Conservation (phyloP, 331 rosid species). For the Malus hybrid region DNA sequence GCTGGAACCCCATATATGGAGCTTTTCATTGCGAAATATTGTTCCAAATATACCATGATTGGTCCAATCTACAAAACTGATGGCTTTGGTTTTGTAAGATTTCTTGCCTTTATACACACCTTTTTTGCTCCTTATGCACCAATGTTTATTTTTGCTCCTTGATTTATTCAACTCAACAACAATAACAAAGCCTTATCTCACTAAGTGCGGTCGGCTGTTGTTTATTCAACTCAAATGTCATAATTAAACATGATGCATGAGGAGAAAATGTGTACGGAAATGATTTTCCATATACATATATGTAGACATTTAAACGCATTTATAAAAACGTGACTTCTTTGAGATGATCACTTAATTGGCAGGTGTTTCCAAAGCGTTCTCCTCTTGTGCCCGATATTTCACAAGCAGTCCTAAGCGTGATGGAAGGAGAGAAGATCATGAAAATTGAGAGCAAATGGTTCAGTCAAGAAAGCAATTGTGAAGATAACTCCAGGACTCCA, state of each 20-base stretch:
- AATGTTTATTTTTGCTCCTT: no score
- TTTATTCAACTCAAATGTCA: no score
- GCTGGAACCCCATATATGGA: conserved; percentile 40
- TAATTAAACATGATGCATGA: no score
- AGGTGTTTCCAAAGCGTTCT: no score
- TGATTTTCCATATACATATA: no score
- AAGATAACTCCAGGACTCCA: conserved; percentile 13
- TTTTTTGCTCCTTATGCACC: no score
- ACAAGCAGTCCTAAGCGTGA: conserved; percentile 38
- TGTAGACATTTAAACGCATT: no score
- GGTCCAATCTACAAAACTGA: conserved; percentile 18
- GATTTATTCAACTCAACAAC: no score
- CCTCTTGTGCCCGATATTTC: conserved; percentile 48
- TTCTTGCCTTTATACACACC: not conserved
- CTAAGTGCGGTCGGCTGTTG: no score
- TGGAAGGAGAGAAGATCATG: conserved; percentile 35
- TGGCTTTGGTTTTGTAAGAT: conserved; percentile 14
- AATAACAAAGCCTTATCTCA: no score
- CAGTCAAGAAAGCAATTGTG: conserved; percentile 6
- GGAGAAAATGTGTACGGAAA: no score
- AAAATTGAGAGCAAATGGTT: conserved; percentile 36
- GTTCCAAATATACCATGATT: conserved; percentile 37
- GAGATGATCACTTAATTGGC: not conserved
- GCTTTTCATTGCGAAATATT: conserved; percentile 25
- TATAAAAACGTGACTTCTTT: not conserved